Base-by-base conservation (phyloP, 371 early-diverging fungal genomes). In the Mucor plumbeus region DNA sequence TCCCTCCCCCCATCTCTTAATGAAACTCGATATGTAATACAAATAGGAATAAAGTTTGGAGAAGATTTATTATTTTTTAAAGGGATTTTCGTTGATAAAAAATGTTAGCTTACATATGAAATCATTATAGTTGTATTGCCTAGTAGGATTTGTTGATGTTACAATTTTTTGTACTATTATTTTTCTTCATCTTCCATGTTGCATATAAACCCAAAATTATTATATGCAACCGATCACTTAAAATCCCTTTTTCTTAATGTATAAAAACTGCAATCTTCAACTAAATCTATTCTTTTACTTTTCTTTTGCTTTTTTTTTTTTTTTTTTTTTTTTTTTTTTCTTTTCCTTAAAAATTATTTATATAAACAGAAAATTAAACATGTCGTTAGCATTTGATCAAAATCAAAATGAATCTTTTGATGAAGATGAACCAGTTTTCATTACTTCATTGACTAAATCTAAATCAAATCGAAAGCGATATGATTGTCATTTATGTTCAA, bases 401-500 rank as follows among this genome's bases (percentile, higher is more conserved):
- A n/a, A 15, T 7, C 61, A 43, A 19, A 7, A 60, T n/a, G 61
- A 15, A 17, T 44, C 44, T n/a, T 44, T 44, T 17, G 44, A 44
- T 7, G 44, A 44, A 17, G n/a, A 17, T 1, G 44, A 44, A 17
- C 61, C 43, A 44, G 44, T 34, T 13, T 60, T 60, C 17, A 43
- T 41, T n/a, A 44, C 33, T 6, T 44, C 61, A 34, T 17, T 41
- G 33, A n/a, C 44, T n/a, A 61, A 61, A 48, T 35, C 36, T 36
- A n/a, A 33, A 48, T 26, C 43, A 11, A 43, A 35, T 43, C 56
- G 43, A 62, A 70, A 71, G 35, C 31, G 33, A 47, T 91, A 91
- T 71, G 78, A 76, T 63, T 92, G 92, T 63, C 62, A 65, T 5
- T 64, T 65, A 13, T 95, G 95, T 68, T 71, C 75, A 5, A 92